A percentile compares a stretch with the other conserved stretches of the same genome.
Evolutionary conservation across 495 filamentous ascomycete genomes (phyloP).

Genomic region (Clohesyomyces aquaticus): DNA sequence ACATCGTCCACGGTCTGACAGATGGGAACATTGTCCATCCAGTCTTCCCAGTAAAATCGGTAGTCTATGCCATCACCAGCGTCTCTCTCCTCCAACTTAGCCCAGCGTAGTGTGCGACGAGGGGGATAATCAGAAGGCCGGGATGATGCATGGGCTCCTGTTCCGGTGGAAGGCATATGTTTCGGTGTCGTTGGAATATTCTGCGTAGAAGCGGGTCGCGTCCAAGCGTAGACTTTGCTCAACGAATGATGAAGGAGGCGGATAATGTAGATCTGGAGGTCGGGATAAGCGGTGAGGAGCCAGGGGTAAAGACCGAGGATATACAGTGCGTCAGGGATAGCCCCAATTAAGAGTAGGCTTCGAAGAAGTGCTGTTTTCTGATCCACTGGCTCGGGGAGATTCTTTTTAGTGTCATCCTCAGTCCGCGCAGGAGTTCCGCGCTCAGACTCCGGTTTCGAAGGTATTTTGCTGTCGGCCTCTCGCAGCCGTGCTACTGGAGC

Average conservation of each 20-base stretch:
- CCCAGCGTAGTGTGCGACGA: constrained; percentile 73
- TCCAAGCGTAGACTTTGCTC: constrained; percentile 64
- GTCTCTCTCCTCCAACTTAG: constrained; percentile 74
- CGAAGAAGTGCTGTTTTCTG: constrained; percentile 85
- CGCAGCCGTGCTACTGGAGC: constrained; percentile 33
- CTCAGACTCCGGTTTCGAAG: constrained; percentile 52
- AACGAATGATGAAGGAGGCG: constrained; percentile 82
- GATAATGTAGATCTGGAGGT: constrained; percentile 76
- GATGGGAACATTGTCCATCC: constrained; percentile 88
- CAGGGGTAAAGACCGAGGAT: constrained; percentile 90
- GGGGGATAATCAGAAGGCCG: constrained; percentile 58
- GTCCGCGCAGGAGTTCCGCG: constrained; percentile 49
- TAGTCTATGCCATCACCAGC: constrained; percentile 73
- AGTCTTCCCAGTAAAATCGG: constrained; percentile 96
- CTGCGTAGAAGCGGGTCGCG: constrained; percentile 53
- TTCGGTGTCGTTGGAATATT: constrained; percentile 36
- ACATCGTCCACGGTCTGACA: constrained; percentile 91
- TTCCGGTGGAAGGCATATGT: constrained; percentile 26
- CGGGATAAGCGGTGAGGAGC: constrained; percentile 80
- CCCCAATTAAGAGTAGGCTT: constrained; percentile 86
- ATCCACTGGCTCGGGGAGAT: constrained; percentile 79
- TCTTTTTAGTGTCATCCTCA: constrained; percentile 59
- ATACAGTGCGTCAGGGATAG: constrained; percentile 89
- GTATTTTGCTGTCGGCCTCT: constrained; percentile 30
- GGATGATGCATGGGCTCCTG: constrained; percentile 63